Conservation (phyloP, 164 flowering plant species). For the Berberis vulgaris region DNA sequence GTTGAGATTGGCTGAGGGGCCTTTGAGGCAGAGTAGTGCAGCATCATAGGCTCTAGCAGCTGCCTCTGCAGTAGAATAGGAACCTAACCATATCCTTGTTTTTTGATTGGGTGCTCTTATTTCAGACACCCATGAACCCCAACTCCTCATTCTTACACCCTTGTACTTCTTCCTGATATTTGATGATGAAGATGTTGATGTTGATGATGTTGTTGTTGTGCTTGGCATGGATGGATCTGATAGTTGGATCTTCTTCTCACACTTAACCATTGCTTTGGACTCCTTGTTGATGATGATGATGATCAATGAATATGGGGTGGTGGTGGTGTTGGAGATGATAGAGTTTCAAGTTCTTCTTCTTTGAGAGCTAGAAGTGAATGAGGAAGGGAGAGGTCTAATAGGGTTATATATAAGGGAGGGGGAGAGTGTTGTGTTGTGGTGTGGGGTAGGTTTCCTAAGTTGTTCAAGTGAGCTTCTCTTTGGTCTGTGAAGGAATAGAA, state of each 20-base stretch:
- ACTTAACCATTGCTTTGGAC: constrained; percentile 35
- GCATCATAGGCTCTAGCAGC: constrained; percentile 98
- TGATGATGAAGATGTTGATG: not conserved
- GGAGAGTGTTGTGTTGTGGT: constrained; percentile 1
- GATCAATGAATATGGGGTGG: no score
- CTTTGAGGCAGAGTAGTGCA: constrained; percentile 85
- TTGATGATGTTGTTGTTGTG: constrained; percentile 4
- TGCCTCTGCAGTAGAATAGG: constrained; percentile 85
- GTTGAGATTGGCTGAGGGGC: constrained; percentile 75
- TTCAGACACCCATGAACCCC: constrained; percentile 98
- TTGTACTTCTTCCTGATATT: constrained; percentile 47
- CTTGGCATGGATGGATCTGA: constrained; percentile 14
- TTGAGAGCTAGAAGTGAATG: constrained; percentile 2
- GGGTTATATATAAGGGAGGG: constrained; percentile 8
- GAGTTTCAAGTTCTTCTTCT: not conserved
- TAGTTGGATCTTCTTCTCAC: constrained; percentile 18
- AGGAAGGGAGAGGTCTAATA: not conserved
- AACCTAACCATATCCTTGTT: constrained; percentile 91
- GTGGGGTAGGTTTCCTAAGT: not conserved
- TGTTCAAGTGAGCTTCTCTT: constrained; percentile 2
- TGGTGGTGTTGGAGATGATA: no score
- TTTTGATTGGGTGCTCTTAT: constrained; percentile 90
- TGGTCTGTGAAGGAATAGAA: not conserved
- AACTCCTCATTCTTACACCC: constrained; percentile 96
- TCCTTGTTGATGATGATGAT: not conserved